Percentiles rank a stretch among this genome's conserved stretches.
Evolutionary conservation across 805 yeast genomes (phyloP).

Genomic region (Saccharomycopsis sp.): DNA sequence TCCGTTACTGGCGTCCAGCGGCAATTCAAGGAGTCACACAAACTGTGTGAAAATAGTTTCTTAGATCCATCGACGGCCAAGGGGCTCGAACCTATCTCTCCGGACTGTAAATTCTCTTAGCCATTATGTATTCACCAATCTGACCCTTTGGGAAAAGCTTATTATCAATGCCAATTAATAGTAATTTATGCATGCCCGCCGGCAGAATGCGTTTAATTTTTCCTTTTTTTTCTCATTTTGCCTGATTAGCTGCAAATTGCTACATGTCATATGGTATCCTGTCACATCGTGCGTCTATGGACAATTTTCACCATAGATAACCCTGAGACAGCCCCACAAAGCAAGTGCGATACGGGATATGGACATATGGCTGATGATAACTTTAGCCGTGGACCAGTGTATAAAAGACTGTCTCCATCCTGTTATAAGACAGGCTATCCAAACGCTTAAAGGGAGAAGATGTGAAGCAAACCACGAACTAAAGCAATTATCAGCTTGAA

Average conservation of each 20-base stretch:
- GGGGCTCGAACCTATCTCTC: background rate
- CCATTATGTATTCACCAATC: too few relatives aligned
- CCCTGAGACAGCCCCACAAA: too few relatives aligned
- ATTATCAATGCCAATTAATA: background rate
- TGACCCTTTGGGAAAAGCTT: background rate
- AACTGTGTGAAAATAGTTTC: too few relatives aligned
- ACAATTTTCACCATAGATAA: too few relatives aligned
- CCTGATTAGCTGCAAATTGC: background rate
- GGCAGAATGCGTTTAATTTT: background rate
- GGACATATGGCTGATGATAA: background rate
- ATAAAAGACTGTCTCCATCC: background rate
- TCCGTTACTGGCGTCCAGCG: background rate
- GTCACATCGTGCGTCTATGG: background rate
- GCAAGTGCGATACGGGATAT: background rate
- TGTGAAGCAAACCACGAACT: background rate
- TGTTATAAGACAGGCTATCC: background rate
- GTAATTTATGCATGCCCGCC: background rate
- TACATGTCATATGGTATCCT: background rate
- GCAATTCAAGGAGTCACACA: too few relatives aligned
- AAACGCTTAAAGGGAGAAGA: background rate
- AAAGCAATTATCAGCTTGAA: background rate
- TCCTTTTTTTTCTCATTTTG: background rate
- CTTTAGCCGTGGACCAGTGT: background rate
- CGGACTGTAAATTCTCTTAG: background rate
- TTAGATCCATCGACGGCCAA: too few relatives aligned